Base-by-base conservation (phyloP, 768 basidiomycete species). In the Lyophyllum semitale region DNA sequence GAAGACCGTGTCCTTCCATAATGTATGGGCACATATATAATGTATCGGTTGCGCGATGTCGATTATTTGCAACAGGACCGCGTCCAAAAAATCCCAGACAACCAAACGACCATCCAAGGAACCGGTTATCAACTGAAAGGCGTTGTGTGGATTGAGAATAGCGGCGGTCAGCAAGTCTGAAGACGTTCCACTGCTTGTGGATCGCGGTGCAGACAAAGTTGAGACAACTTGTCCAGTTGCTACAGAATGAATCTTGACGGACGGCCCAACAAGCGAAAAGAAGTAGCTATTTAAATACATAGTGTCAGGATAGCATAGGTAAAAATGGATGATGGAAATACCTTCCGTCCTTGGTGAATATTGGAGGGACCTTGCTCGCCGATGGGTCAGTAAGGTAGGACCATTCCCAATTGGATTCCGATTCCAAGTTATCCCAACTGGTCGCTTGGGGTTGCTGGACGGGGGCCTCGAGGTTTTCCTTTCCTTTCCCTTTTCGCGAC, bases 71-170 rank as follows among this genome's bases (percentile, higher is more conserved):
- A 98, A 74, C 11, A 97, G 73, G 8, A 79, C 76, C 5, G 87
- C 94, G 55, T 97, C 95, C 33, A 95, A 73, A 69, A 90, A 95
- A 72, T 98, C 94, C 97, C 97, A 99, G 23, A 97, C 73, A 67
- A 91, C 84, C 58, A 98, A 71, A 32, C 79, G 80, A n/a, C 95
- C 96, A 61, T 94, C 89, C 55, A 86, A 64, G 8, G 92, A 91
- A 45, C 85, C 87, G 11, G 93, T 93, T 59, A 98, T 84, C 59
- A 99, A 72, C 69, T 98, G 97, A 59, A 93, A 91, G 23, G 85
- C 78, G 71, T 97, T 98, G 58, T 86, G 80, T 13, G 97, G 94
- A 67, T 85, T 89, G 52, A 98, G 72, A 37, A 87, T 73, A 37
- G 88, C 83, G 37, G 86, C 83, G 11, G 94, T 93, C 60, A 98